A percentile compares a stretch with the other conserved stretches of the same genome.
These are phyloP conservation scores for Raffaelea arxii DNA, from an alignment of 2,329 filamentous ascomycete species.

Conservation along the genomic window DNA sequence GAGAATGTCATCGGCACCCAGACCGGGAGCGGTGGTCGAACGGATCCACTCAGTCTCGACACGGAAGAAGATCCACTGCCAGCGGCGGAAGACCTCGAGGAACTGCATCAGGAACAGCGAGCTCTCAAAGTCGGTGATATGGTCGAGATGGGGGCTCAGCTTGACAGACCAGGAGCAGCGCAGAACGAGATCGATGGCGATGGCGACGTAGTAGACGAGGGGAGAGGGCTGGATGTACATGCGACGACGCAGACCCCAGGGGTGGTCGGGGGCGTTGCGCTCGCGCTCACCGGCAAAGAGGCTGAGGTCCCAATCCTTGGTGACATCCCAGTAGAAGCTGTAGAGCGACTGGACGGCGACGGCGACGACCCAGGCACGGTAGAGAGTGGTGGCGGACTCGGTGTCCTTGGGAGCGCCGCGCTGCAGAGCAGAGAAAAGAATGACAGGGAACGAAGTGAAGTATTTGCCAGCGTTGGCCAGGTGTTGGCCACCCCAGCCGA, in stretches of 20 bases:
- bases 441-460: constrained; percentile 84
- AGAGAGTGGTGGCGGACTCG: constrained; percentile 31
- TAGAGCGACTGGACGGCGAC: constrained; percentile 80
- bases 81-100: constrained; percentile 77
- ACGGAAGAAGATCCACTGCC: constrained; percentile 96
- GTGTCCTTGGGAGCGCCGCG: constrained; percentile 30
- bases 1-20: constrained; percentile 60
- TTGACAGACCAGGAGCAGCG: constrained; percentile 89
- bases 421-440: constrained; percentile 68
- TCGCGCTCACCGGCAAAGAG: constrained; percentile 54
- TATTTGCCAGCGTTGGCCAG: constrained; percentile 94
- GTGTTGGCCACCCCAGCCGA: constrained; percentile 75
- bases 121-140: constrained; percentile 76
- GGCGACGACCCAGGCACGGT: constrained; percentile 58
- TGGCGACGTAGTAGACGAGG: constrained; percentile 72
- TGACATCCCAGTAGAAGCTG: constrained; percentile 97
- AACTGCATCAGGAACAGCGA: constrained; percentile 83
- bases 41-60: constrained; percentile 88
- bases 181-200: constrained; percentile 68
- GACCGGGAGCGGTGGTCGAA: constrained; percentile 41
- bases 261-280: constrained; percentile 53
- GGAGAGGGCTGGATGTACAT: constrained; percentile 59
- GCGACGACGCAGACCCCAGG: constrained; percentile 67
- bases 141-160: constrained; percentile 70
- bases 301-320: constrained; percentile 92